Evolutionary conservation across 2,329 filamentous ascomycete species (phyloP), one percentile per base, ranked within the genome.

Genomic region (Epichloe sibirici): DNA sequence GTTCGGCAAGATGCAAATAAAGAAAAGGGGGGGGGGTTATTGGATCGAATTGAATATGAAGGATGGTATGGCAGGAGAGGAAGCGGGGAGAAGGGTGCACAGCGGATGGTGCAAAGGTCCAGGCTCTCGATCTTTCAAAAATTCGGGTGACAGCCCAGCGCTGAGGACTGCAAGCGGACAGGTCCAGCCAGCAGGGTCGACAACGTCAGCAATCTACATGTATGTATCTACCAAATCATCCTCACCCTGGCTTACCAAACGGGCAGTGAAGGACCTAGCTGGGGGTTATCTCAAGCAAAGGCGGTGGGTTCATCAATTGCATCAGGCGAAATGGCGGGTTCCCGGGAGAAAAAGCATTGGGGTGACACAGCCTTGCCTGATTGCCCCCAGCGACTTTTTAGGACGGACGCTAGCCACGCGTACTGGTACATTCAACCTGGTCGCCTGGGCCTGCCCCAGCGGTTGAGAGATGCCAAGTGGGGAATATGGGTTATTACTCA

Each of bases 291-390:
- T 31, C 17, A 21, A 21, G 17, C 17, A 21, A 21, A 21, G 17
- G 17, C 17, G 17, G 17, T 21, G 17, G 17, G 17, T 21, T 21
- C 44, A 45, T 21, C 28, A 35, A 21, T 11, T 45, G 25, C 25
- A 4, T 31, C 31, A 13, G 28, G 23, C 25, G 23, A 8, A 31
- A 9, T 25, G 31, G 46, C 21, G 42, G 44, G 42, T 11, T 28
- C 5, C 11, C 23, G 43, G 17, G 25, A 51, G 31, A 37, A 56
- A 57, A 58, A 57, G 44, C 54, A 52, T 58, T 58, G 57, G 57
- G 56, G 56, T 51, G 49, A 56, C 45, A 54, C 54, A 50, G 50
- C 50, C 49, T 39, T 21, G 13, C 17, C 17, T 21, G 2, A 21
- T 21, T 21, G 17, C 39, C 53, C 53, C 51, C 53, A 55, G 46